phyloP scores from a whole-genome alignment of 495 filamentous ascomycete species.

The Massariosphaeria phaeospora region DNA sequence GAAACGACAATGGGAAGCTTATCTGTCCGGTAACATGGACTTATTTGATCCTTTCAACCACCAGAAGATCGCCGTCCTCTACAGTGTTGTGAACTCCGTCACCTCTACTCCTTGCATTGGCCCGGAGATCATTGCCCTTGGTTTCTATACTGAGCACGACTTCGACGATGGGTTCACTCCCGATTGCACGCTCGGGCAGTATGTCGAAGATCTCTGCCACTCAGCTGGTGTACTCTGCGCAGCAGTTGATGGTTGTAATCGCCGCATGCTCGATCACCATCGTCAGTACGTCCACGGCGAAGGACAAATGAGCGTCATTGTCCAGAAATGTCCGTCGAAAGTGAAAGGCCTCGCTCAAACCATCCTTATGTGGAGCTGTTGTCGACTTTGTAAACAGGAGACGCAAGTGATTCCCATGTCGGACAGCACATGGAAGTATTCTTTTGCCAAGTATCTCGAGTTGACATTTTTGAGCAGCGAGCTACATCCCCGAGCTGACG shows the following conservation, averaged over 20 bases:
- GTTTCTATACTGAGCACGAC: slow-evolving; percentile 88
- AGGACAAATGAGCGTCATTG: slow-evolving; percentile 83
- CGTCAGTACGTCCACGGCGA: slow-evolving; percentile 96
- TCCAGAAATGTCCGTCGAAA: slow-evolving; percentile 68
- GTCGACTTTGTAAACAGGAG: slow-evolving; percentile 83
- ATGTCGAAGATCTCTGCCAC: slow-evolving; percentile 85
- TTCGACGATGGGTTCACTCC: slow-evolving; percentile 64
- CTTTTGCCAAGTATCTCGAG: slow-evolving; percentile 95
- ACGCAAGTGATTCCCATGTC: slow-evolving; percentile 92
- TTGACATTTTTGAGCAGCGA: slow-evolving; percentile 91
- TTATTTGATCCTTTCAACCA: slow-evolving; percentile 91
- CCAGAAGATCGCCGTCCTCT: slow-evolving; percentile 92
- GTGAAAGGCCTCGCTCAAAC: slow-evolving; percentile 66
- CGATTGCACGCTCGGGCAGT: slow-evolving; percentile 91
- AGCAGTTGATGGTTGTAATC: slow-evolving; percentile 77
- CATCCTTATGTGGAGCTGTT: slow-evolving; percentile 97
- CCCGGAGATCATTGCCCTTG: slow-evolving; percentile 76
- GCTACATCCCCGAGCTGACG: slow-evolving; percentile 67
- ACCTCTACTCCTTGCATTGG: slow-evolving; percentile 90
- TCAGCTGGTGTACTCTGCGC: slow-evolving; percentile 69
- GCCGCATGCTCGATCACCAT: slow-evolving; percentile 87
- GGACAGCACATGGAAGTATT: slow-evolving; percentile 94
- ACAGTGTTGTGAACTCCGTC: slow-evolving; percentile 83
- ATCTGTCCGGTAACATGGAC: slow-evolving; percentile 73
- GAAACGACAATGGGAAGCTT: slow-evolving; percentile 91